Evolutionary conservation across 108 stramenopile species (phyloP).

Genomic region (Skeletonema tropicum): DNA sequence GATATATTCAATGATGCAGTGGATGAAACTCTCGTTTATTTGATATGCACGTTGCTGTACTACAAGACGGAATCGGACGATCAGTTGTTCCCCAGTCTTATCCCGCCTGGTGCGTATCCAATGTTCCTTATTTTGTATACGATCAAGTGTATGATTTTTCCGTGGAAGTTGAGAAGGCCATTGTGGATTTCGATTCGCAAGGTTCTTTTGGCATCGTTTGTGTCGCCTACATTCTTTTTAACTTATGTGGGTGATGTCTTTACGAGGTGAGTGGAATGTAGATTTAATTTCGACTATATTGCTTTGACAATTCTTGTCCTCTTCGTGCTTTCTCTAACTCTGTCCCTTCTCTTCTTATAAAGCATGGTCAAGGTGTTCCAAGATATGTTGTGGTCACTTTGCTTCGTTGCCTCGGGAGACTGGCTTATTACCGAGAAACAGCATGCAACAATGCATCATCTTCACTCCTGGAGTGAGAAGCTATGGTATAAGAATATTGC

Average conservation of each 20-base stretch:
- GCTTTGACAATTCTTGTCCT: neutral
- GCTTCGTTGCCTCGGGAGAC: conserved; percentile 87
- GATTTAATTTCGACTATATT: neutral
- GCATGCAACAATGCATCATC: conserved; percentile 10
- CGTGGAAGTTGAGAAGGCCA: conserved; percentile 69
- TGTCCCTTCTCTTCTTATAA: conserved; percentile 34
- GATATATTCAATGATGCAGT: conserved; percentile 86
- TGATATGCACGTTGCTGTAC: conserved; percentile 71
- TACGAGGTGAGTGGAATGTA: conserved; percentile 46
- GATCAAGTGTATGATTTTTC: conserved; percentile 72
- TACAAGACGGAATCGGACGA: conserved; percentile 76
- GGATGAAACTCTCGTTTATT: conserved; percentile 82
- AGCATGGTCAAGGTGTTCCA: conserved; percentile 94
- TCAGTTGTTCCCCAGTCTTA: conserved; percentile 67
- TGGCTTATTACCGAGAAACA: conserved; percentile 62
- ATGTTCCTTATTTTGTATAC: conserved; percentile 77
- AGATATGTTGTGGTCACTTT: conserved; percentile 87
- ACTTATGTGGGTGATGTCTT: conserved; percentile 89
- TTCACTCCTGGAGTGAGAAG: conserved; percentile 52
- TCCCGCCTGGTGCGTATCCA: conserved; percentile 86
- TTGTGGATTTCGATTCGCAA: conserved; percentile 81
- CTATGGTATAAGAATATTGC: conserved; percentile 79
- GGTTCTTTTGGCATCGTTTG: conserved; percentile 76
- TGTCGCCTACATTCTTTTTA: conserved; percentile 82
- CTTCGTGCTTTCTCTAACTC: neutral